Base-by-base conservation (phyloP, 2,329 filamentous ascomycete species). In the Aureobasidium pullulans region DNA sequence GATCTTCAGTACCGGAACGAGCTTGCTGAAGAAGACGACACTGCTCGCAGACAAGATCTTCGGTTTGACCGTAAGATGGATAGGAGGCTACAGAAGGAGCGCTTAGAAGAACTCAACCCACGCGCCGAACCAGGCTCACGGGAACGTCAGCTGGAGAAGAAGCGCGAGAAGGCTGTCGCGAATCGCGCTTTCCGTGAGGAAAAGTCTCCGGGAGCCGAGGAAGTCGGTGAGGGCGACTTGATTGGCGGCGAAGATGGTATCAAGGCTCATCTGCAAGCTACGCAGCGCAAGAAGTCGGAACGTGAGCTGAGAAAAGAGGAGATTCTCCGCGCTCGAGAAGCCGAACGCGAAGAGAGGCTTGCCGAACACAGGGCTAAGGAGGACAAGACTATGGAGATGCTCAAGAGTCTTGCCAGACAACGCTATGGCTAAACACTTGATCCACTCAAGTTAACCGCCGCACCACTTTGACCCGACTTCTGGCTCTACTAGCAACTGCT, bases 121-220 rank as follows among this genome's bases (percentile, higher is more conserved):
- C 88, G 90, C 10, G 90, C 93, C 0, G 90, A 94, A 62, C 77
- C 91, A 0, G 91, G 92, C 0, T 89, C 88, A 1, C 85, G 86
- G 47, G 93, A 96, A 75, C 85, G 93, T 10, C 83, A 85, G 68
- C 79, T 97, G 1, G 93, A 99, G 76, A 96, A 96, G 81, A 87
- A 86, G 64, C 82, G 81, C 36, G 87, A 88, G 63, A 77, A 82
- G 5, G 87, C 88, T 32, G 85, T 87, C 6, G 84, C 86, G 64
- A 86, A 95, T 77, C 82, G 84, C 29, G 81, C 82, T 10, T 96
- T 96, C 69, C 76, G 84, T 60, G 79, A 91, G 64, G 69, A 77
- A 64, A 84, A 81, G 63, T 86, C 84, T 11, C 83, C 86, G 0
- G 85, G 83, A 0, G 80, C 73, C 63, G 81, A 77, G 16, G 88